Evolutionary conservation across 2,329 filamentous ascomycete genomes (phyloP), one percentile per base, ranked within the genome.

Genomic region (Fusarium proliferatum): DNA sequence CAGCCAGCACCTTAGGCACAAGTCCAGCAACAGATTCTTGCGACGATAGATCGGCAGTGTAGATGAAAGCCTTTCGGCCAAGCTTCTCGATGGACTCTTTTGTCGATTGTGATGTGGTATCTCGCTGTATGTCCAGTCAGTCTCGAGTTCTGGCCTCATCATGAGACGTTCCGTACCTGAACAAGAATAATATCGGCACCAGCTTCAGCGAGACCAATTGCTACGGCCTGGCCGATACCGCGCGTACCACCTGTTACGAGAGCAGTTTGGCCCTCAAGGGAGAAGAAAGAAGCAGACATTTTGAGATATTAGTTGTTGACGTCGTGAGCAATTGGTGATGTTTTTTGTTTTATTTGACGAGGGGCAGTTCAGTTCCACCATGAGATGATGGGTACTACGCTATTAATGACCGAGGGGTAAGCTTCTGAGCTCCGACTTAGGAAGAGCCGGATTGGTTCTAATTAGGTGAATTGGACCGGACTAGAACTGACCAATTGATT

Each of bases 1-100:
- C 89, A 46, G 85, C 83, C n/a, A 93, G 84, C 63, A 95, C 81
- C 26, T 84, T 83, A 30, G 91, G 88, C 3, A 90, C 84, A 5
- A 95, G 86, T 1, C 83, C 82, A n/a, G 87, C 83, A 61, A 95
- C 90, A 28, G 90, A 88, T 26, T 84, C 78, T n/a, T 85, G 80
- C 5, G 87, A 90, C 43, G 90, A 85, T 33, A 95, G 89, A 82
- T 96, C 93, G 23, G 90, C 90, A 3, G 87, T 89, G 84, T 94
- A 93, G 79, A 95, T 90, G 63, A 82, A 84, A 49, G 88, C 90
- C 79, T 89, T 91, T 73, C 92, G 90, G 68, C 91, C 91, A 11
- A 94, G 87, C 43, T 87, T 84, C 79, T 90, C 88, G 77, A 95
- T 87, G 17, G 87, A 85, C 45, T 88, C 80, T 76, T 90, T 89